Conservation (phyloP, 1,139 yeast genomes). For the Schwanniomyces etchellsii region DNA sequence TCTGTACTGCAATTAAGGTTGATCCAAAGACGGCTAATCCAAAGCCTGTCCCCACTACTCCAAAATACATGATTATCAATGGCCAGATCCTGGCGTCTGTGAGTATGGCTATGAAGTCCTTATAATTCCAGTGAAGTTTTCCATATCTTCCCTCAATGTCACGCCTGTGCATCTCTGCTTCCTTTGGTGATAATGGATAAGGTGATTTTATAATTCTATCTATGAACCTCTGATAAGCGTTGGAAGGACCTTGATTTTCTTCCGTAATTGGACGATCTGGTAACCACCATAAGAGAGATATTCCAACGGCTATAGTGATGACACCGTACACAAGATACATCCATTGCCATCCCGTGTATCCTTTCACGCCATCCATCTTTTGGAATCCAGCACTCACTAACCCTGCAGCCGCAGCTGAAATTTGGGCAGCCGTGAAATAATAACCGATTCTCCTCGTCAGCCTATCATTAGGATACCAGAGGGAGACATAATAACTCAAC, state of each 20-base stretch:
- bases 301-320: constrained; percentile 63
- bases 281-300: constrained; percentile 72
- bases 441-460: constrained; percentile 79
- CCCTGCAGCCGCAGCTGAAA: constrained; percentile 83
- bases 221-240: constrained; percentile 14
- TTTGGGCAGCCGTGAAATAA: constrained; percentile 87
- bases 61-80: constrained; percentile 79
- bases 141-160: constrained; percentile 50
- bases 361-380: constrained; percentile 66
- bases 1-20: constrained; percentile 64
- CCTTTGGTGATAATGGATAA: constrained; percentile 50
- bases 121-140: constrained; percentile 51
- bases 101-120: constrained; percentile 52
- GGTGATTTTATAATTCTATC: constrained; percentile 27
- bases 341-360: constrained; percentile 86
- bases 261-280: constrained; percentile 58
- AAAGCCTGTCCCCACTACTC: constrained; percentile 85
- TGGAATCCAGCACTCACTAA: constrained; percentile 85
- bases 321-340: constrained; percentile 73
- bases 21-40: constrained; percentile 86
- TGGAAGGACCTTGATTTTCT: constrained; percentile 8
- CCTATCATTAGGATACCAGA: constrained; percentile 83
- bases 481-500: constrained; percentile 72
- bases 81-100: constrained; percentile 75
- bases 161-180: constrained; percentile 51